These are phyloP conservation scores for Haberlea rhodopensis DNA, from an alignment of 257 asterid genomes.

Conservation along the genomic window DNA sequence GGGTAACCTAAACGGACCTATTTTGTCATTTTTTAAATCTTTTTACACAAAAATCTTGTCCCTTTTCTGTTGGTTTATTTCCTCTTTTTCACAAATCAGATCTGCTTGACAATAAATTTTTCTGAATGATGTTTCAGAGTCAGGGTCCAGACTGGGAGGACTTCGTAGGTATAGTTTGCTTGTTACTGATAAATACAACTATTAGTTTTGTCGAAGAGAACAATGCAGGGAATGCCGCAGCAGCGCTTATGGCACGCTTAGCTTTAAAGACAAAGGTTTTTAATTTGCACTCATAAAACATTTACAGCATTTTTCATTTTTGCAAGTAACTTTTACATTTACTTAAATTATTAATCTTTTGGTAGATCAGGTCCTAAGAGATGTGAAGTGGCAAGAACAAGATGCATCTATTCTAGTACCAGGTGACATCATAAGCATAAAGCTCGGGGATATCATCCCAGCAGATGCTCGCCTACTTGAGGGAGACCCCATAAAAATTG, in stretches of 20 bases:
- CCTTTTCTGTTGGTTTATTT: neutral
- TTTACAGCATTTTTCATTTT: neutral
- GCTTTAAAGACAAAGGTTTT: slow-evolving; percentile 63
- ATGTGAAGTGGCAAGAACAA: slow-evolving; percentile 53
- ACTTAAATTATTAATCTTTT: neutral
- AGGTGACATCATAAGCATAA: slow-evolving; percentile 36
- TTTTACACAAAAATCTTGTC: neutral
- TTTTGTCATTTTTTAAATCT: neutral
- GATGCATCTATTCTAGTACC: slow-evolving; percentile 41
- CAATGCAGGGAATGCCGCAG: slow-evolving; percentile 67
- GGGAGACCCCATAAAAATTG: slow-evolving; percentile 48
- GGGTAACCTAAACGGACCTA: slow-evolving; percentile 33
- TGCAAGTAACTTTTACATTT: neutral
- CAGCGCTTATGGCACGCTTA: slow-evolving; percentile 66
- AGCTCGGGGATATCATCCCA: slow-evolving; percentile 45
- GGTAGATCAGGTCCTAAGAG: slow-evolving; percentile 43
- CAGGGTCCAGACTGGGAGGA: neutral
- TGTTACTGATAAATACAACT: slow-evolving; percentile 54
- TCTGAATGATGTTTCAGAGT: slow-evolving; percentile 45
- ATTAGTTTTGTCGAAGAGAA: slow-evolving; percentile 64
- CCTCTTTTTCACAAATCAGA: slow-evolving; percentile 3
- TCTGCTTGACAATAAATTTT: neutral
- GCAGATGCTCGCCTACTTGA: slow-evolving; percentile 47
- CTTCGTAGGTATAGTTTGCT: slow-evolving; percentile 47
- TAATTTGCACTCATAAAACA: neutral